Conservation (phyloP, 768 basidiomycete genomes). For the Suillus americanus region DNA sequence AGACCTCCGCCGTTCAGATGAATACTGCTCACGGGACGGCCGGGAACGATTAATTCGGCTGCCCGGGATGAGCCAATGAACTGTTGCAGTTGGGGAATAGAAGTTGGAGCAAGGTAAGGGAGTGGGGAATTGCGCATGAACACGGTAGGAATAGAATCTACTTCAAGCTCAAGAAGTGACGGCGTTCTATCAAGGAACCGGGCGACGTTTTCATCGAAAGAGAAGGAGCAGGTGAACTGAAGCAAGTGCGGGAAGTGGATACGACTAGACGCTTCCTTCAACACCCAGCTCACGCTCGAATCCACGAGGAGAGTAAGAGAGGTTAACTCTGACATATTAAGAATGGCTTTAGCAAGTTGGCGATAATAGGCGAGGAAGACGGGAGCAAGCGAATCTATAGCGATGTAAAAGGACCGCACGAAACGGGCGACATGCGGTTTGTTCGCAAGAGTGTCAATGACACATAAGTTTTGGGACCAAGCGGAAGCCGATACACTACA, state of each 20-base stretch:
- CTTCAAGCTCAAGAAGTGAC: slow-evolving; percentile 55
- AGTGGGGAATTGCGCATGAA: slow-evolving; percentile 21
- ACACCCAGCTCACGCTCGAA: slow-evolving; percentile 53
- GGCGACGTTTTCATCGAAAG: slow-evolving; percentile 57
- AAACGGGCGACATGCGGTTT: slow-evolving; percentile 56
- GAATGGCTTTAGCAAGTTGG: slow-evolving; percentile 52
- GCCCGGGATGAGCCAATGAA: slow-evolving; percentile 62
- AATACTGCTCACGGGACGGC: slow-evolving; percentile 63
- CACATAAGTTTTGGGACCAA: slow-evolving; percentile 42
- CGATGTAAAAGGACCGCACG: slow-evolving; percentile 63
- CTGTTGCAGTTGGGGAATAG: slow-evolving; percentile 47
- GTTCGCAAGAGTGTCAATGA: slow-evolving; percentile 56
- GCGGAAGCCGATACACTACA: slow-evolving; percentile 50
- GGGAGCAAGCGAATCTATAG: slow-evolving; percentile 40
- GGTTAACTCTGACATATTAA: slow-evolving; percentile 58
- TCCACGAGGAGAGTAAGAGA: slow-evolving; percentile 51
- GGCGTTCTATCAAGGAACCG: slow-evolving; percentile 58
- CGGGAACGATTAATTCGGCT: slow-evolving; percentile 58
- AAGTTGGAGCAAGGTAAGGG: slow-evolving; percentile 28
- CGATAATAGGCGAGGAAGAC: slow-evolving; percentile 48
- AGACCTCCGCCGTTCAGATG: slow-evolving; percentile 63
- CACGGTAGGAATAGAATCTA: slow-evolving; percentile 39
- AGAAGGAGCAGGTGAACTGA: slow-evolving; percentile 60
- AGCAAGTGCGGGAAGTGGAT: slow-evolving; percentile 46
- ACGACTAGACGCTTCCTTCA: slow-evolving; percentile 32